Evolutionary conservation across 2,329 filamentous ascomycete species (phyloP), one percentile per base, ranked within the genome.

Genomic region (Elsinoe ampelina): DNA sequence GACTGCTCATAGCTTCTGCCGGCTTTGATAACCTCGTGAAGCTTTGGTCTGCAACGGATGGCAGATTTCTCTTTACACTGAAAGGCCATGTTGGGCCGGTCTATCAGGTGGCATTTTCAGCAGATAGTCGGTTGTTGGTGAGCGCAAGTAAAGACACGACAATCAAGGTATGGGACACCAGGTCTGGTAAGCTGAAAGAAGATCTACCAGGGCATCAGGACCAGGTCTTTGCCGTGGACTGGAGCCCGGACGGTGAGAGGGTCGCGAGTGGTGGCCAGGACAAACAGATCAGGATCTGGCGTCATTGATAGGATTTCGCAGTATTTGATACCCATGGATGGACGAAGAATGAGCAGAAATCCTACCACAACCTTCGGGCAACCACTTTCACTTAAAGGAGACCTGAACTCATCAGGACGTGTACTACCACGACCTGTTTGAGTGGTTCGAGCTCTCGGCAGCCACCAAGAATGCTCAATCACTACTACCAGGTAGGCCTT

Each of bases 1-100:
- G 90, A 34, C 78, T 82, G 7, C 80, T 92, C 58, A 90, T 98
- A 64, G 93, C 93, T 7, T 95, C 87, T 36, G 85, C 88, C 7
- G 85, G 86, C 3, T 98, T 92, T 75, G 93, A 98, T 70, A 98
- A 97, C 69, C 88, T 92, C 65, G 89, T 92, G 64, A 95, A 95
- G 73, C 73, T 96, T 22, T 97, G 91, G 91, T 88, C 84, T 63
- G 87, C 86, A 2, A 79, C 81, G 67, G 87, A 85, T 61, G 83
- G 81, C 60, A 81, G 78, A 66, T 97, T 96, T 72, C 82, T 95
- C 63, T 85, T 86, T 66, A 95, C 89, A 0, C 78, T 97, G 30
- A 81, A 91, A 55, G 93, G 90, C 6, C 93, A 97, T 71, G 91
- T 89, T 3, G 90, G 87, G 1, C 86, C 91, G 1, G 91, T 97